Evolutionary conservation across 2,329 filamentous ascomycete species (phyloP).

Genomic region (Knufia petricola): DNA sequence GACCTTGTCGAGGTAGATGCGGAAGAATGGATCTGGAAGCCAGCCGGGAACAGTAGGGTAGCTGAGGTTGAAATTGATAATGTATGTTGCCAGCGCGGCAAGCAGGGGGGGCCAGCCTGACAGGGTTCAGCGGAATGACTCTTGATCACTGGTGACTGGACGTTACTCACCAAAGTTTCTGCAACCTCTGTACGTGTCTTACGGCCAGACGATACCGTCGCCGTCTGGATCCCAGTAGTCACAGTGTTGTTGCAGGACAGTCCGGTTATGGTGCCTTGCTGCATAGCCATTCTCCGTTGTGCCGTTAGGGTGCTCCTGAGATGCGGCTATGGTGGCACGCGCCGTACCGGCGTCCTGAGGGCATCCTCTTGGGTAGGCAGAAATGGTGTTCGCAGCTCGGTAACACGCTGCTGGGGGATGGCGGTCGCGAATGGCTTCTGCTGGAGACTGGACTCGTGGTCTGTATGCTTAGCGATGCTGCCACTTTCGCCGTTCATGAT

Average conservation of each 20-base stretch:
- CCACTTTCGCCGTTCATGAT: too few relatives aligned
- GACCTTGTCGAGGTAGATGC: slow-evolving; percentile 27
- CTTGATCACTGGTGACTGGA: too few relatives aligned
- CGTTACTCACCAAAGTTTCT: slow-evolving; percentile 6
- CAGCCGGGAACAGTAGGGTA: slow-evolving; percentile 34
- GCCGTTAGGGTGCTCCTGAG: slow-evolving; percentile 28
- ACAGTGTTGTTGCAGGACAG: slow-evolving; percentile 42
- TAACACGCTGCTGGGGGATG: slow-evolving; percentile 10
- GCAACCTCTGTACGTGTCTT: slow-evolving; percentile 43
- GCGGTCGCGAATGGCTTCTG: background rate
- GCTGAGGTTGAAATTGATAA: slow-evolving; percentile 34
- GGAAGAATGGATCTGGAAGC: slow-evolving; percentile 37
- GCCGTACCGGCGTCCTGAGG: slow-evolving; percentile 25
- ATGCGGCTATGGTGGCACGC: slow-evolving; percentile 30
- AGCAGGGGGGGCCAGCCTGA: slow-evolving; percentile 35
- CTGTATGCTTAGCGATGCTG: too few relatives aligned
- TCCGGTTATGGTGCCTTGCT: slow-evolving; percentile 26
- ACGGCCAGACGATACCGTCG: slow-evolving; percentile 44
- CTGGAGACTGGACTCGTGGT: too few relatives aligned
- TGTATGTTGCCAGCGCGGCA: slow-evolving; percentile 30
- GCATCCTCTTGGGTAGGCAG: slow-evolving; percentile 1
- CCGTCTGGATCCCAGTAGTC: slow-evolving; percentile 43
- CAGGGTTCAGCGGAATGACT: too few relatives aligned
- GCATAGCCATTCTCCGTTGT: slow-evolving; percentile 29
- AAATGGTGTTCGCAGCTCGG: slow-evolving; percentile 11